phyloP scores from a whole-genome alignment of 2,329 filamentous ascomycete genomes.

The Paradendryphiella salina region DNA sequence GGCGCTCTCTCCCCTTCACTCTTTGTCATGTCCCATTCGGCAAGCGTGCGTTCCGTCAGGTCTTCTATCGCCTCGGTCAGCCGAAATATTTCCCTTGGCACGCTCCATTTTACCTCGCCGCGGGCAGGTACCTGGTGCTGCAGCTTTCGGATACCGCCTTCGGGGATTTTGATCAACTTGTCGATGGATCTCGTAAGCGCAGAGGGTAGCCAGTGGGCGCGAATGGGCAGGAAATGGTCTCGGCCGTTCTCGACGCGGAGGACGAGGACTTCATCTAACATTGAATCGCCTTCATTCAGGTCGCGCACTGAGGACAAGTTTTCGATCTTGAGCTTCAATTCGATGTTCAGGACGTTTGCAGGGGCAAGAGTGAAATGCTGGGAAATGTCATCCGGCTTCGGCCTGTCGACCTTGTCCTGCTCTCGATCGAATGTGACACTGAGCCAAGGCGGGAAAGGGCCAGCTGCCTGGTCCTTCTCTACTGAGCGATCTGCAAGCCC shows the following conservation, averaged over 20 bases:
- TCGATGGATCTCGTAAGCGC: slow-evolving; percentile 85
- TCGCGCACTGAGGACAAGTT: slow-evolving; percentile 65
- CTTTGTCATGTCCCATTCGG: slow-evolving; percentile 65
- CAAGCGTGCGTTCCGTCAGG: slow-evolving; percentile 60
- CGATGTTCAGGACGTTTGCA: slow-evolving; percentile 75
- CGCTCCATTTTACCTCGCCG: slow-evolving; percentile 67
- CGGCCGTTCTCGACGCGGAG: slow-evolving; percentile 80
- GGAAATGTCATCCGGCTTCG: slow-evolving; percentile 35
- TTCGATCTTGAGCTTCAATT: slow-evolving; percentile 69
- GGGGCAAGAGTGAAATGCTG: slow-evolving; percentile 72
- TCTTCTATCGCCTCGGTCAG: slow-evolving; percentile 79
- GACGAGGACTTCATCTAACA: slow-evolving; percentile 84
- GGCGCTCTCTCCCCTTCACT: slow-evolving; percentile 49
- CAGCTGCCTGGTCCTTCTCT: slow-evolving; percentile 49
- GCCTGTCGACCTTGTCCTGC: slow-evolving; percentile 45
- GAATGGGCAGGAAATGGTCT: slow-evolving; percentile 87
- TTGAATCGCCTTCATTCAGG: slow-evolving; percentile 69
- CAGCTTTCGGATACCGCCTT: slow-evolving; percentile 74
- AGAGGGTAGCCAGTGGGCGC: slow-evolving; percentile 76
- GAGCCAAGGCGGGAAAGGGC: slow-evolving; percentile 67
- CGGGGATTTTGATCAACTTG: slow-evolving; percentile 81
- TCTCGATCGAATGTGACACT: slow-evolving; percentile 65
- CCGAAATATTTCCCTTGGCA: slow-evolving; percentile 84
- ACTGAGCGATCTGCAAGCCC: slow-evolving; percentile 75
- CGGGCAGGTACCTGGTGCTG: slow-evolving; percentile 56